Evolutionary conservation across 164 flowering plant species (phyloP), one percentile per base, ranked within the genome.

Genomic region (Stephania cephalantha): DNA sequence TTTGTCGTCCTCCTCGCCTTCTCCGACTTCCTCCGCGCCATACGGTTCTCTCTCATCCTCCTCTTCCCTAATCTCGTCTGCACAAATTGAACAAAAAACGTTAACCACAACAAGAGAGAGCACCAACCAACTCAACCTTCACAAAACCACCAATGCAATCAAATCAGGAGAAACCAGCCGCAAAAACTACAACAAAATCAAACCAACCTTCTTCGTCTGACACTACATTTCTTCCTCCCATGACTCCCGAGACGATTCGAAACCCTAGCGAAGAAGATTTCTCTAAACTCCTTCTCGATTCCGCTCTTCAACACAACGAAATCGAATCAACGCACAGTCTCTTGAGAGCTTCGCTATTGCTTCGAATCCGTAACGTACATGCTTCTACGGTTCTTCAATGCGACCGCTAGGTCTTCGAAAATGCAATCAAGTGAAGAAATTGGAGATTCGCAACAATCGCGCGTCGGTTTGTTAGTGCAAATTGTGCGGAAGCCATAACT

Each of bases 11-110:
- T 83, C 79, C 1, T 69, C 84, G 17, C 74, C 82, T 48, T 67
- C 80, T 3, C 50, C 84, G 5, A 77, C 88, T 4, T 76, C 85
- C 0, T 86, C 88, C 7, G 68, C 82, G 5, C 75, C 85, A 71
- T 76, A 75, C 70, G 73, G 78, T 25, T 25, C 25, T 25, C 0
- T 25, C 25, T 25, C 25, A 25, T 25, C 25, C 25, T 25, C 25
- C 25, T 81, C 89, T 31, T 77, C 75, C 71, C 78, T 88, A 53
- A 82, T 61, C 78, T 88, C 95, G 42, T 90, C 93, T 90, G 82
- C 82, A 52, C 63, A 70, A 74, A 12, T 18, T 18, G 18, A 31
- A 31, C 10, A 25, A 25, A 66, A 42, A 15, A 72, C 30, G 8
- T 31, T 1, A 58, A 35, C 1, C 9, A 50, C 9, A 6, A 35